These are phyloP conservation scores for Magnolia kwangsiensis DNA, from an alignment of 164 flowering plant species.

Conservation along the genomic window DNA sequence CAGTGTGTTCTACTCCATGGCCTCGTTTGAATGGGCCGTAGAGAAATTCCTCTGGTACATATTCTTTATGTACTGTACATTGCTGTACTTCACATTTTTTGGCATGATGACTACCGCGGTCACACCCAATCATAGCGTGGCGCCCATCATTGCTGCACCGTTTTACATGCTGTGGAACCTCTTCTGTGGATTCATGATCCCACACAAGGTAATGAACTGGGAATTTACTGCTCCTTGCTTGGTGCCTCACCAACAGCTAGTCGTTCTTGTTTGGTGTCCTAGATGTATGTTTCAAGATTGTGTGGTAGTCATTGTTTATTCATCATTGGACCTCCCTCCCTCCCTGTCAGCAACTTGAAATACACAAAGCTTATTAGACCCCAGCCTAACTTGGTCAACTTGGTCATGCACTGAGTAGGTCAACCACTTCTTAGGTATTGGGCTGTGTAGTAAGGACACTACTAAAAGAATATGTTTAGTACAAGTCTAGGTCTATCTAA, in stretches of 20 bases:
- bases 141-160: slow-evolving; percentile 87
- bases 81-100: slow-evolving; percentile 90
- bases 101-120: slow-evolving; percentile 99
- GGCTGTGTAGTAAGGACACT: no score
- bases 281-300: background rate
- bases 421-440: no score
- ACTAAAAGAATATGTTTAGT: no score
- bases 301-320: background rate
- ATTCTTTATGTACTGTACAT: slow-evolving; percentile 82
- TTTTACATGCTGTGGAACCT: slow-evolving; percentile 98
- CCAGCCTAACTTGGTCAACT: no score
- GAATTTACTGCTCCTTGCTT: background rate
- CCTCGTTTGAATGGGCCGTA: slow-evolving; percentile 74
- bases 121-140: slow-evolving; percentile 92
- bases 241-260: background rate
- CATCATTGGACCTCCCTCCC: background rate
- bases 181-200: slow-evolving; percentile 94
- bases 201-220: slow-evolving; percentile 66
- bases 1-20: slow-evolving; percentile 79
- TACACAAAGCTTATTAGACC: no score
- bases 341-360: no score
- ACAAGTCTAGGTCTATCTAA: no score
- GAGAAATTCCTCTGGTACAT: slow-evolving; percentile 73
- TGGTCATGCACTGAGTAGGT: no score
- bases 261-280: background rate